Evolutionary conservation across 2,329 filamentous ascomycete species (phyloP), one percentile per base, ranked within the genome.

Genomic region (Monilinia aucupariae): DNA sequence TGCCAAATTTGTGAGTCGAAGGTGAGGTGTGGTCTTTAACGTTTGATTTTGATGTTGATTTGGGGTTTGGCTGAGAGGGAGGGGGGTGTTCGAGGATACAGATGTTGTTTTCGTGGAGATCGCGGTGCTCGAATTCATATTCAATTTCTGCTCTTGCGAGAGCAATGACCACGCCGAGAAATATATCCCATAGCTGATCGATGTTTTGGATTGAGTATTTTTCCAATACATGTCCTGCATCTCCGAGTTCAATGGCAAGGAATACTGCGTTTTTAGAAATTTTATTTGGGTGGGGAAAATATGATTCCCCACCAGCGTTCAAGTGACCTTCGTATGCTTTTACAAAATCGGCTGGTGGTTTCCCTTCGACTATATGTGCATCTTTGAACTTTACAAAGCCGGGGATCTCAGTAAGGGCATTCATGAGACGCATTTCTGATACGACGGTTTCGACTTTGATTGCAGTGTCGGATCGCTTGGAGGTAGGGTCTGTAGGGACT

Each of bases 381-480:
- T 86, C 84, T 72, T 87, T 88, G 76, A 87, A 87, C 22, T 85
- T 78, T 39, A 87, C 84, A 65, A 87, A 88, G 0, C 85, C 85
- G 0, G 85, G 84, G 15, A 87, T 81, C 64, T 85, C 84, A 22
- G 85, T 83, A 22, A 88, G 75, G 76, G 81, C 82, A 71, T 88
- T 84, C 2, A 85, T 87, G 52, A 88, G 86, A 55, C 79, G 77
- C 27, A 88, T 76, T 70, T 88, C 85, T 30, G 83, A 83, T 3
- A 79, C 74, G 37, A 87, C 76, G 68, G 84, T 82, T 1, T 78
- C 77, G n/a, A 72, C 68, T 10, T 64, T 56, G 32, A 68, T 65
- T 1, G 72, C 70, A 0, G 65, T 71, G 3, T 66, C 59, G 12
- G 48, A 63, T 5, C 64, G 43, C 5, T 64, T 34, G 12, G 70